phyloP scores from a whole-genome alignment of 805 yeast genomes.

The Hermanozyma aechmeae region DNA sequence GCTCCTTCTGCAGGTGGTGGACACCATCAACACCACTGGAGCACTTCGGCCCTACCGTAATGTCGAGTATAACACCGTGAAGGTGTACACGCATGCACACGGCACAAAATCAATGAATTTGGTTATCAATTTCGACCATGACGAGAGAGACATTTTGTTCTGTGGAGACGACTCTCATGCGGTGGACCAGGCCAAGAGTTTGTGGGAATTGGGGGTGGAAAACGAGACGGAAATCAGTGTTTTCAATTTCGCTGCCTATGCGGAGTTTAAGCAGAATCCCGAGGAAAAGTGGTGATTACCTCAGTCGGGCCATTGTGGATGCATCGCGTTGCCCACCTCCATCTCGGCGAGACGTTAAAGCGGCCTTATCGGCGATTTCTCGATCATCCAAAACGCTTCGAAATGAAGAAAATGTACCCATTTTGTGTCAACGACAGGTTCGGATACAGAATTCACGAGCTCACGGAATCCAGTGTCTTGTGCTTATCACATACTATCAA shows the following conservation, averaged over 20 bases:
- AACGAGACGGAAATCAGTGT: constrained; percentile 90
- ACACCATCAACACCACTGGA: constrained; percentile 46
- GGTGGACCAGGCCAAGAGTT: constrained; percentile 9
- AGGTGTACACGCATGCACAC: constrained; percentile 90
- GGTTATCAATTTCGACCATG: constrained; percentile 80
- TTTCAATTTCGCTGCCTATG: constrained; percentile 63
- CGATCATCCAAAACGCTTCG: no score
- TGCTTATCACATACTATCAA: no score
- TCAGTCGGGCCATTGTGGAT: no score
- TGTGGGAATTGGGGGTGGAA: constrained; percentile 38
- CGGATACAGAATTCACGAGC: no score
- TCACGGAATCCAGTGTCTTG: no score
- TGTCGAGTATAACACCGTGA: constrained; percentile 64
- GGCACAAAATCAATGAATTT: constrained; percentile 89
- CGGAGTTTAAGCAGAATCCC: constrained; percentile 67
- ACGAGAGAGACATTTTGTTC: constrained; percentile 55
- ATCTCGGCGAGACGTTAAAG: no score
- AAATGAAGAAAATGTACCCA: no score
- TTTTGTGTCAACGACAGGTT: no score
- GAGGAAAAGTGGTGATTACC: constrained; percentile 77
- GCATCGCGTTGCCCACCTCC: no score
- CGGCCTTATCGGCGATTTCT: no score
- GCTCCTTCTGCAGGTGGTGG: constrained; percentile 43
- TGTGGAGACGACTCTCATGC: constrained; percentile 10
- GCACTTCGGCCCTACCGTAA: constrained; percentile 76